These are phyloP conservation scores for Cryptococcus deneoformans DNA, from an alignment of 1,284 basidiomycete species.

Conservation along the genomic window DNA sequence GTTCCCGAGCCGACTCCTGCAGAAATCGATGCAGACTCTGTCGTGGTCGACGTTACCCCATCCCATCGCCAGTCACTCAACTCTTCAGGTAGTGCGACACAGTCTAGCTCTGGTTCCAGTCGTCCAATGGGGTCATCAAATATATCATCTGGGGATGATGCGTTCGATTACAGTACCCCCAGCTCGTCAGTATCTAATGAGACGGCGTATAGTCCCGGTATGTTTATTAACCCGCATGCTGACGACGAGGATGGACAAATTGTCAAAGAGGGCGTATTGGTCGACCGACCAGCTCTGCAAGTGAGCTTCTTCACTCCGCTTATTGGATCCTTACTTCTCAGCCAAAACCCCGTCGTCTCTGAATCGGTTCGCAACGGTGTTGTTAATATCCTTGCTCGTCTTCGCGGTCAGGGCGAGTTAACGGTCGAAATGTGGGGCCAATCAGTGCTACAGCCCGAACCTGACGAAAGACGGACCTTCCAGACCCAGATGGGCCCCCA, in stretches of 20 bases:
- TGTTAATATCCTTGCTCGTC: conserved; percentile 66
- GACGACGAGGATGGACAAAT: conserved; percentile 10
- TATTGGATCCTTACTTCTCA: conserved; percentile 81
- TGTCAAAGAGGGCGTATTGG: conserved; percentile 9
- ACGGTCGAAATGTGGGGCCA: conserved; percentile 40
- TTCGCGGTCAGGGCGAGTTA: conserved; percentile 32
- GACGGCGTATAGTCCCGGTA: conserved; percentile 19
- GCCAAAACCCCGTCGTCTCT: conserved; percentile 69
- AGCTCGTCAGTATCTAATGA: conserved; percentile 15
- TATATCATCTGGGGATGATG: conserved; percentile 2
- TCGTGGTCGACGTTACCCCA: conserved; percentile 1
- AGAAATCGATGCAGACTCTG: conserved; percentile 7
- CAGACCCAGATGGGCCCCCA: conserved; percentile 47
- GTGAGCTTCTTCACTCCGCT: conserved; percentile 89
- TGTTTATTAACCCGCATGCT: conserved; percentile 18
- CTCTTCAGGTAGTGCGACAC: conserved; percentile 1
- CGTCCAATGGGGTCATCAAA: conserved; percentile 19
- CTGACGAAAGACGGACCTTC: conserved; percentile 32
- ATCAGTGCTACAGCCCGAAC: conserved; percentile 10
- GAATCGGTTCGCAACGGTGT: conserved; percentile 72
- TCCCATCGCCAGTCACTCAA: conserved; percentile 6
- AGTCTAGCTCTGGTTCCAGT: conserved; percentile 2
- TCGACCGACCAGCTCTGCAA: conserved; percentile 58
- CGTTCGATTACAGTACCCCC: conserved; percentile 13
- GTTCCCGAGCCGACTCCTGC: conserved; percentile 24